phyloP scores from a whole-genome alignment of 305 asterid genomes.

The Petunia hybrid region DNA sequence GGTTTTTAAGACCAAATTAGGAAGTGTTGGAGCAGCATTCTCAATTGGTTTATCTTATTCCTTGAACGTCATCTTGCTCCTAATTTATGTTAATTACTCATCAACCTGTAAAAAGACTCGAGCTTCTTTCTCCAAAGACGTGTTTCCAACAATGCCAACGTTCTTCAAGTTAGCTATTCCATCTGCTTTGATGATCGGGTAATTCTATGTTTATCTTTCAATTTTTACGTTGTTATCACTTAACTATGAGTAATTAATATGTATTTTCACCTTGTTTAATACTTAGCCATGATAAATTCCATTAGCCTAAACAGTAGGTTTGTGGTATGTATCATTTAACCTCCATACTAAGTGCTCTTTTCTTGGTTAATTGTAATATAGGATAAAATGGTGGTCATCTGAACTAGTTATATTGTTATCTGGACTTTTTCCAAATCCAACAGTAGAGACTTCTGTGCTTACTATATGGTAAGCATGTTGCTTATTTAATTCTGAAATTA shows the following conservation, averaged over 20 bases:
- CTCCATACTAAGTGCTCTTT: neutral
- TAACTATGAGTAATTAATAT: neutral
- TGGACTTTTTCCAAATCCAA: conserved; percentile 58
- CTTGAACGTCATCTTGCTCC: conserved; percentile 51
- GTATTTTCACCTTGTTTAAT: no score
- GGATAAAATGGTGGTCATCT: conserved; percentile 65
- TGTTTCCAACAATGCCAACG: conserved; percentile 41
- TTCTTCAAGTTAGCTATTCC: conserved; percentile 61
- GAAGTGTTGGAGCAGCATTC: conserved; percentile 58
- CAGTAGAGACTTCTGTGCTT: conserved; percentile 59
- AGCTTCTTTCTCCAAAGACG: conserved; percentile 37
- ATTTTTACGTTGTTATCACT: no score
- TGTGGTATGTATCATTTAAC: no score
- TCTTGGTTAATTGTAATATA: conserved; percentile 31
- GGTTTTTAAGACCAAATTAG: conserved; percentile 50
- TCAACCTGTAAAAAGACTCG: conserved; percentile 51
- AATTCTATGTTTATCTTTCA: neutral
- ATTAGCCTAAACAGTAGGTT: no score
- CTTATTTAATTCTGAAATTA: no score
- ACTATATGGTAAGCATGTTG: conserved; percentile 48
- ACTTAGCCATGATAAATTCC: no score
- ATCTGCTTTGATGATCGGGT: conserved; percentile 66
- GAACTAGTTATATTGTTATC: conserved; percentile 53
- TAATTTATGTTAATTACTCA: conserved; percentile 52
- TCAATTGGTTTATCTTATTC: conserved; percentile 57